Percentiles rank a stretch among this genome's conserved stretches.
phyloP scores from a whole-genome alignment of 352 stramenopile genomes.

The Sclerospora graminicola region DNA sequence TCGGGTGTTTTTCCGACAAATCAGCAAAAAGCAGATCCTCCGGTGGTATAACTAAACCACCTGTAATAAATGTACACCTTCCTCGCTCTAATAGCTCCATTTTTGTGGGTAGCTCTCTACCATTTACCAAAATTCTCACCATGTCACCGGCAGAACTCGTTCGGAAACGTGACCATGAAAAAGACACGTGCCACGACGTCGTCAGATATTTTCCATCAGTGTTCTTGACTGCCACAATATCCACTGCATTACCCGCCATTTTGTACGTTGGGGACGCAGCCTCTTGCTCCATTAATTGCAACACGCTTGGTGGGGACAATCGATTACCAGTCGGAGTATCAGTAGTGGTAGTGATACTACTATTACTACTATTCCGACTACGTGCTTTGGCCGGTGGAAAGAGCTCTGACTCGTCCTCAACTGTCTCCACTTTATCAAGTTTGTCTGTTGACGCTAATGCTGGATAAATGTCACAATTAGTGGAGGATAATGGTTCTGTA shows the following conservation, averaged over 20 bases:
- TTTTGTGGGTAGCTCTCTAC: conserved; percentile 60
- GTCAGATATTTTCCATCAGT: conserved; percentile 45
- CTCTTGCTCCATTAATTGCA: conserved; percentile 5
- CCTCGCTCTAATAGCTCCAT: conserved; percentile 66
- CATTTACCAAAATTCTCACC: conserved; percentile 68
- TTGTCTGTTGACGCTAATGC: conserved; percentile 12
- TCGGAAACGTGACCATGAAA: conserved; percentile 62
- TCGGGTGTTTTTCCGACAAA: conserved; percentile 47
- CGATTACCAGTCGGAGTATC: conserved; percentile 2
- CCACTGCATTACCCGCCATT: conserved; percentile 62
- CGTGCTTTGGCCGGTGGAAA: conserved; percentile 15
- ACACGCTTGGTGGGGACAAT: conserved; percentile 4
- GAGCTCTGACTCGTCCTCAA: conserved; percentile 16
- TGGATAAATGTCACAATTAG: conserved; percentile 35
- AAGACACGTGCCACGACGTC: conserved; percentile 68
- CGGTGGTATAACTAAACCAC: conserved; percentile 45
- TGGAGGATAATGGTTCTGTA: conserved; percentile 12
- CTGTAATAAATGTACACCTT: conserved; percentile 54
- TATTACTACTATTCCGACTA: conserved; percentile 10
- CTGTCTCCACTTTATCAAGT: conserved; percentile 1
- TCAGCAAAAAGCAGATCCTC: conserved; percentile 43
- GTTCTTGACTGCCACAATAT: conserved; percentile 67
- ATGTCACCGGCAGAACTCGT: conserved; percentile 50
- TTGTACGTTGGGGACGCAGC: conserved; percentile 37
- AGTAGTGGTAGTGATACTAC: conserved; percentile 7